Percentiles rank a stretch among this genome's conserved stretches.
phyloP scores from a whole-genome alignment of 768 basidiomycete genomes.

The Mycena polygramma region DNA sequence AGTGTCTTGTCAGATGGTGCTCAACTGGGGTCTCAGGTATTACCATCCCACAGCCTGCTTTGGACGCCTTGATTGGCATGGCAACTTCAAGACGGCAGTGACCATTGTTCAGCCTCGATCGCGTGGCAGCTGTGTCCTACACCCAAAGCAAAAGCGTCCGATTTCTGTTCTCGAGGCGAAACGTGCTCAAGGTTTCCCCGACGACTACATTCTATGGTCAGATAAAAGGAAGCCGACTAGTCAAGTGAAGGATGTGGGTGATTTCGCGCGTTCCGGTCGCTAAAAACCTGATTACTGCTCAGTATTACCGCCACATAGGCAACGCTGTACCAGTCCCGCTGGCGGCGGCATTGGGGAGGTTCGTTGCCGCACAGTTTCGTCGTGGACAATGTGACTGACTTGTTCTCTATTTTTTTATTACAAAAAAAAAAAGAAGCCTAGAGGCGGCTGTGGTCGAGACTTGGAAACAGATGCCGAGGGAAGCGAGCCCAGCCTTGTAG shows the following conservation, averaged over 20 bases:
- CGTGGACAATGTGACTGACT: too few relatives aligned
- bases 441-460: constrained; percentile 20
- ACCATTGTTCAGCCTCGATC: constrained; percentile 66
- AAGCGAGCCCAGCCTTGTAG: constrained; percentile 4
- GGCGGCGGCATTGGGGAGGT: constrained; percentile 68
- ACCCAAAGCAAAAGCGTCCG: constrained; percentile 81
- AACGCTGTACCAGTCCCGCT: constrained; percentile 85
- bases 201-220: constrained; percentile 73
- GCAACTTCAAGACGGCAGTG: constrained; percentile 74
- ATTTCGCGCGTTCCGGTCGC: constrained; percentile 8
- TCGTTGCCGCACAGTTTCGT: too few relatives aligned
- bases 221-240: constrained; percentile 50
- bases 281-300: constrained; percentile 8
- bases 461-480: constrained; percentile 4
- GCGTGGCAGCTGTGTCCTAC: constrained; percentile 61
- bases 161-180: constrained; percentile 77
- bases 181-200: constrained; percentile 85
- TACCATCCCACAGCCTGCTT: constrained; percentile 47
- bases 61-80: constrained; percentile 66
- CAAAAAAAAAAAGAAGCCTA: constrained; percentile 15
- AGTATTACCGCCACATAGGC: constrained; percentile 85
- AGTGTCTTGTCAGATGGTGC: too few relatives aligned
- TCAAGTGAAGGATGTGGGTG: constrained; percentile 66
- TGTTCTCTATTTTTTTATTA: too few relatives aligned
- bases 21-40: too few relatives aligned